phyloP scores from a whole-genome alignment of 75 land plant genomes.

The Ceratopteris richardii region DNA sequence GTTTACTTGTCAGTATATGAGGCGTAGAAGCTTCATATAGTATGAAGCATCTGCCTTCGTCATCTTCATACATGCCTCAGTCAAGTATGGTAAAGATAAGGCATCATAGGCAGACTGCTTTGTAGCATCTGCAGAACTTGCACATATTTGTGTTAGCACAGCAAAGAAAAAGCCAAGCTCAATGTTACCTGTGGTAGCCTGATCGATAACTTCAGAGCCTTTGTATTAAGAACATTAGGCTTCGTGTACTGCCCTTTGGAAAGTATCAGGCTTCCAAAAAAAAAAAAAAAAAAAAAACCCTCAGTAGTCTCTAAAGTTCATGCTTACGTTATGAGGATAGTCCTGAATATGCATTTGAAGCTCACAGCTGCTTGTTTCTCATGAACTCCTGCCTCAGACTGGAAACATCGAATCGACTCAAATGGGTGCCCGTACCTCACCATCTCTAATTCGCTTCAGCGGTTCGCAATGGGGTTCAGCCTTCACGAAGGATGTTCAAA shows the following conservation, averaged over 20 bases:
- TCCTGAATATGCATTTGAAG: constrained; percentile 48
- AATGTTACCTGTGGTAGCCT: constrained; percentile 48
- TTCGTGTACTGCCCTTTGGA: constrained; percentile 75
- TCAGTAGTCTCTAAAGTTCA: constrained; percentile 55
- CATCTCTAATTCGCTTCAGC: no score
- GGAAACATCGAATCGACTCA: constrained; percentile 53
- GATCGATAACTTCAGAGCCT: constrained; percentile 65
- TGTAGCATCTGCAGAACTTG: constrained; percentile 60
- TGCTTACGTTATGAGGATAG: constrained; percentile 59
- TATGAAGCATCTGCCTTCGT: constrained; percentile 45
- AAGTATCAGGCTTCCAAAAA: constrained; percentile 74
- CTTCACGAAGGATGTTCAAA: no score
- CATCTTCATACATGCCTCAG: constrained; percentile 43
- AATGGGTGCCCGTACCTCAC: constrained; percentile 54
- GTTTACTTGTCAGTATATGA: constrained; percentile 70
- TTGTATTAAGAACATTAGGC: constrained; percentile 81
- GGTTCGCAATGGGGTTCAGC: no score
- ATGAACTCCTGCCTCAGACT: constrained; percentile 45
- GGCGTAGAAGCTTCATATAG: constrained; percentile 67
- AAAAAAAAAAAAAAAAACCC: constrained; percentile 54
- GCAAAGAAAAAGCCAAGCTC: constrained; percentile 90
- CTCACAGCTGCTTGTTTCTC: constrained; percentile 40
- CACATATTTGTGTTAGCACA: constrained; percentile 69
- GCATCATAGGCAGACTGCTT: constrained; percentile 79
- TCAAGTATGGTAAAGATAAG: constrained; percentile 56